These are phyloP conservation scores for Bolboschoenoplectus hybrid DNA, from an alignment of 202 grass and related monocot species.

Conservation along the genomic window DNA sequence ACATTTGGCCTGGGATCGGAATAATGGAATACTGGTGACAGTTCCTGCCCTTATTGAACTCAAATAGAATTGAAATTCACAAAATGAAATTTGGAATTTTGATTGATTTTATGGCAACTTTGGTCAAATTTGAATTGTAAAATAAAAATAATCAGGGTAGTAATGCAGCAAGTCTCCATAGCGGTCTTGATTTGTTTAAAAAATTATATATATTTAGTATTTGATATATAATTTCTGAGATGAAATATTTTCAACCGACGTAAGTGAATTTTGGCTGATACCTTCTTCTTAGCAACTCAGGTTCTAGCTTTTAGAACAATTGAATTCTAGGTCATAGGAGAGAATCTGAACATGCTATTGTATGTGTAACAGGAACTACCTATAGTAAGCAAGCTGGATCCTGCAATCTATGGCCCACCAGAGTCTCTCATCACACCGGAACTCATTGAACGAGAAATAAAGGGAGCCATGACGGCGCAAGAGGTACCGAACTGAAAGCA, in stretches of 20 bases:
- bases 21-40: not conserved
- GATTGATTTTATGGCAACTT: not conserved
- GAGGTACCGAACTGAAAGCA: slow-evolving; percentile 34
- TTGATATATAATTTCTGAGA: not conserved
- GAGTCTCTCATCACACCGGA: slow-evolving; percentile 66
- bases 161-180: not conserved
- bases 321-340: not conserved
- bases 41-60: not conserved
- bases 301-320: not conserved
- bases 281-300: not conserved
- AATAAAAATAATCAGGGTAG: not conserved
- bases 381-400: slow-evolving; percentile 80
- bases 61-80: not conserved
- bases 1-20: not conserved
- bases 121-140: not conserved
- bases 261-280: not conserved
- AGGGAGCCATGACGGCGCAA: slow-evolving; percentile 53
- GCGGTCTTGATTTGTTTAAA: not conserved
- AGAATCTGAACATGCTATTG: not conserved
- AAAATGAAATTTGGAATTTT: not conserved
- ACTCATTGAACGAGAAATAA: slow-evolving; percentile 65
- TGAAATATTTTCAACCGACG: not conserved
- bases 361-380: slow-evolving; percentile 64
- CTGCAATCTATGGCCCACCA: slow-evolving; percentile 60
- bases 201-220: not conserved